Percentiles rank a stretch among this genome's conserved stretches.
Evolutionary conservation across 2,329 filamentous ascomycete species (phyloP).

Genomic region (Trichoderma simmonsii): DNA sequence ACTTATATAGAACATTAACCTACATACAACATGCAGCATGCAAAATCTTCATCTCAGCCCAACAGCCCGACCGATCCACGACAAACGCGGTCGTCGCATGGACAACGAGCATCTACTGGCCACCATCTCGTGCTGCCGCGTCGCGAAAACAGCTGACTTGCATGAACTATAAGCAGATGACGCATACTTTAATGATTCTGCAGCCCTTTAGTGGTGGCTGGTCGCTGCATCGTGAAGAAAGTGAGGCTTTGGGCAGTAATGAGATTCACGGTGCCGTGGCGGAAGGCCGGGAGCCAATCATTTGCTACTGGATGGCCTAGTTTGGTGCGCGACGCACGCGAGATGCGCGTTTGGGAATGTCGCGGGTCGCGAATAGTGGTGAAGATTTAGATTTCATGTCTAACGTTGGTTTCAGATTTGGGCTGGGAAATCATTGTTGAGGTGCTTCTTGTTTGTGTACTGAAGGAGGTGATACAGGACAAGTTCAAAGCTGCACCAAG

Average conservation of each 20-base stretch:
- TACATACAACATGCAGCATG: neutral
- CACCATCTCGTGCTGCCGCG: constrained; percentile 12
- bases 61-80: neutral
- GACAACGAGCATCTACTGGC: constrained; percentile 9
- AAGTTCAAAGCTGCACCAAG: neutral
- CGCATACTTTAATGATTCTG: neutral
- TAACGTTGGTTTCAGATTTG: neutral
- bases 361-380: neutral
- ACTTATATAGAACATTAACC: constrained; percentile 15
- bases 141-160: constrained; percentile 27
- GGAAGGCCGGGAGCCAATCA: constrained; percentile 7
- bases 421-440: too few species aligned
- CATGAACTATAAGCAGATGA: constrained; percentile 8
- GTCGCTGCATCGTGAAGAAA: neutral
- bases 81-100: neutral
- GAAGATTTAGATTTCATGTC: neutral
- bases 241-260: constrained; percentile 12
- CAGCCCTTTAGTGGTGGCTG: neutral
- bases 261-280: constrained; percentile 2
- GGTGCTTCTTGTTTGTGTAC: neutral
- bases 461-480: neutral
- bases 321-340: constrained; percentile 11
- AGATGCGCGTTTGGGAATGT: constrained; percentile 10
- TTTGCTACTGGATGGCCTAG: neutral
- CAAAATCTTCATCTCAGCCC: constrained; percentile 6